Percentiles rank a stretch among this genome's conserved stretches.
phyloP scores from a whole-genome alignment of 148 eudicot species.

The Rhododendron kiyosumense region DNA sequence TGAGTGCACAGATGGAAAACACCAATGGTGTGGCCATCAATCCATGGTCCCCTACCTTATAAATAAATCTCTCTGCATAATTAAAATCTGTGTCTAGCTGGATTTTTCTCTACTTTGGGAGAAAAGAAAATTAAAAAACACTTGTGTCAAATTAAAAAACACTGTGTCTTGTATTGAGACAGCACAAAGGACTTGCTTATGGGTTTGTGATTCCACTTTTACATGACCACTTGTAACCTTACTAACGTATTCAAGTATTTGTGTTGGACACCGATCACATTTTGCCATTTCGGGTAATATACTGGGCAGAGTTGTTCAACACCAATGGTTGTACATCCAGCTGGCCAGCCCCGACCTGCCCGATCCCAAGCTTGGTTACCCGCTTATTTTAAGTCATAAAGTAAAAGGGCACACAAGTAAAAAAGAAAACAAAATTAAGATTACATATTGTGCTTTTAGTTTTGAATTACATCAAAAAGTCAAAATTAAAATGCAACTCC shows the following conservation, averaged over 20 bases:
- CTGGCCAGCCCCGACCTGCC: too few species aligned
- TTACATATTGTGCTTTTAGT: too few species aligned
- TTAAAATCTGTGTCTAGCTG: slow-evolving; percentile 27
- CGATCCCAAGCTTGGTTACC: too few species aligned
- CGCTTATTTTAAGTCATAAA: too few species aligned
- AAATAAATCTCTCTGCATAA: slow-evolving; percentile 18
- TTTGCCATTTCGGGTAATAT: too few species aligned
- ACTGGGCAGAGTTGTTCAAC: neutral
- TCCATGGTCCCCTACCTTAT: slow-evolving; percentile 31
- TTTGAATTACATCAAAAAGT: too few species aligned
- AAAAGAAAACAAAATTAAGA: too few species aligned
- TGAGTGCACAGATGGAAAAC: slow-evolving; percentile 1
- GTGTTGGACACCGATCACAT: neutral
- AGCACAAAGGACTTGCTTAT: slow-evolving; percentile 29
- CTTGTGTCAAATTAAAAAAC: neutral
- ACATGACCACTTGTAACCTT: neutral
- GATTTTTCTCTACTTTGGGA: neutral
- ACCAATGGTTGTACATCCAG: neutral
- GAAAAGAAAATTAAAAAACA: neutral
- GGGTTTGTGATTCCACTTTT: neutral
- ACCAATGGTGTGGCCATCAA: neutral
- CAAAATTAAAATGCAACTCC: too few species aligned
- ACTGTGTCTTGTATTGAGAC: slow-evolving; percentile 26
- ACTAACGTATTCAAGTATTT: neutral
- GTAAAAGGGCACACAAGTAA: too few species aligned